Conservation (phyloP, 2,329 filamentous ascomycete species). For the Aspergillus udagawae region DNA sequence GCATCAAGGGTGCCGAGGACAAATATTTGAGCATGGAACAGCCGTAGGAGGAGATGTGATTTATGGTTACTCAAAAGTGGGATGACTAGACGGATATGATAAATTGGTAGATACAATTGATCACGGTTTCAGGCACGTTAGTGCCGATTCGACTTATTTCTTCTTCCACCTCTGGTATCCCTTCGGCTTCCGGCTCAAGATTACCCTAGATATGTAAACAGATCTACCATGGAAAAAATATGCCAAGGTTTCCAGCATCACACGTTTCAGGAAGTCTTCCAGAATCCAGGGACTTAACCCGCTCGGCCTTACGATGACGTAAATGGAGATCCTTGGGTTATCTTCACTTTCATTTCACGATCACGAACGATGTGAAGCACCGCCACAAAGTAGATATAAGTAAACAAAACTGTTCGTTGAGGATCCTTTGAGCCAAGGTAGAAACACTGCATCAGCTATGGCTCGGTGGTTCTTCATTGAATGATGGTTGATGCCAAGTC, state of each 20-base stretch:
- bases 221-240: background rate
- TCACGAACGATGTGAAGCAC: background rate
- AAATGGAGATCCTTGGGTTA: background rate
- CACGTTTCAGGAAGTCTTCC: background rate
- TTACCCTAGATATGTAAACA: too few species aligned
- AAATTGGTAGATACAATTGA: background rate
- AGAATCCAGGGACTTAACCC: background rate
- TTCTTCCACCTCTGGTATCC: too few species aligned
- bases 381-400: background rate
- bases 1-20: conserved; percentile 79
- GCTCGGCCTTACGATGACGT: background rate
- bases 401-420: background rate
- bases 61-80: background rate
- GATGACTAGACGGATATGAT: background rate
- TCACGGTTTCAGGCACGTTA: background rate
- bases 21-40: conserved; percentile 50
- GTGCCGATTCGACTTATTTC: too few species aligned
- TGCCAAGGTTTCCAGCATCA: too few species aligned
- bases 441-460: background rate
- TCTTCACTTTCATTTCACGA: background rate
- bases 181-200: too few species aligned
- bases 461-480: background rate
- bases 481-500: background rate
- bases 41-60: conserved; percentile 10
- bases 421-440: background rate